A percentile compares a stretch with the other conserved stretches of the same genome.
Conservation (phyloP, 75 land plant genomes). For the Sequoiadendron giganteum region DNA sequence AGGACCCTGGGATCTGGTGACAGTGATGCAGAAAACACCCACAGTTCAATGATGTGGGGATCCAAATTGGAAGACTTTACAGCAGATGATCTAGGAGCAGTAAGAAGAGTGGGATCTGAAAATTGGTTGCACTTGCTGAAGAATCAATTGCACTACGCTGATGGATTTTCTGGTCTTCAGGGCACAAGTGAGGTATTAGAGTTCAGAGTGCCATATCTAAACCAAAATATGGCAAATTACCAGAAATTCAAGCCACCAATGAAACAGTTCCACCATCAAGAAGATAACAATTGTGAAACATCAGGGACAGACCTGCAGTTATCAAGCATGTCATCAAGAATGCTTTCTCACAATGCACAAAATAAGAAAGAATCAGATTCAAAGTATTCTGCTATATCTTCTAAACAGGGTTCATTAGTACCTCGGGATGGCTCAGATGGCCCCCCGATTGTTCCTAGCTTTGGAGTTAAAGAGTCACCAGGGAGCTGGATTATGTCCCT, state of each 20-base stretch:
- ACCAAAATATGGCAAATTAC: not conserved
- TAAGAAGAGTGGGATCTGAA: constrained; percentile 26
- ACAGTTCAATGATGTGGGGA: constrained; percentile 31
- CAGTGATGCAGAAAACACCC: constrained; percentile 36
- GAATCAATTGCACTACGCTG: constrained; percentile 30
- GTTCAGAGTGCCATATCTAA: not conserved
- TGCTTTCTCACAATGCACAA: not conserved
- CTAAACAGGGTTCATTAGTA: not conserved
- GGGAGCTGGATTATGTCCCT: constrained; percentile 3
- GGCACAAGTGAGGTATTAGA: constrained; percentile 10
- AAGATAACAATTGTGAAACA: not conserved
- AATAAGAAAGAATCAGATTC: not conserved
- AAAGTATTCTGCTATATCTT: not conserved
- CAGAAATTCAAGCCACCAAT: not conserved
- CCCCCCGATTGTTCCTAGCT: not conserved
- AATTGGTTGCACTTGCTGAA: constrained; percentile 27
- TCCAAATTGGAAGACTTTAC: constrained; percentile 37
- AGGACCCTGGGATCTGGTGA: constrained; percentile 48
- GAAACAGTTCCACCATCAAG: not conserved
- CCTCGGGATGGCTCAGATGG: not conserved
- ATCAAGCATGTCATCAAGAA: not conserved
- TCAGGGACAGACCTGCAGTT: not conserved
- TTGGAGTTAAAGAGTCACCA: not conserved
- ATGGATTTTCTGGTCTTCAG: constrained; percentile 52
- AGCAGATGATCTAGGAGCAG: constrained; percentile 22